Evolutionary conservation across 2,329 filamentous ascomycete genomes (phyloP), one percentile per base, ranked within the genome.

Genomic region (Coniosporium tulheliwenetii): DNA sequence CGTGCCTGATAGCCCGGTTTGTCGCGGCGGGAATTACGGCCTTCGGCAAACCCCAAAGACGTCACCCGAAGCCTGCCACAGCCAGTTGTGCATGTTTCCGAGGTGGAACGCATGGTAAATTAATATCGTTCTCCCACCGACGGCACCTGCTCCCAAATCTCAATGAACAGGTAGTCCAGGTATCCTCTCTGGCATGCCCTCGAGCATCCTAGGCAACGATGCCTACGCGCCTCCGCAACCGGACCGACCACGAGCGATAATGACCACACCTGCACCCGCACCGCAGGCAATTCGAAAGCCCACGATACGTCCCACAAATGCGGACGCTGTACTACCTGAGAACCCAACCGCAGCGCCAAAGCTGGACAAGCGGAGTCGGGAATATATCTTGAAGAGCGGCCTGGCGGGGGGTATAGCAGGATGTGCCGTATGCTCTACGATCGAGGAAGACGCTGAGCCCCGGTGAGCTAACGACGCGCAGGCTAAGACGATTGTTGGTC

Each of bases 401-500:
- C 64, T 93, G 30, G 89, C 91, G 2, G 91, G 91, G 38, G 91
- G 91, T 12, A 50, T 95, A 44, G 91, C 91, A 40, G 91, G 89
- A 48, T 94, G 86, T 65, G 86, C 85, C 48, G 86, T 94, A 75
- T 53, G 81, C 10, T 37, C 38, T 13, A 36, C 32, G 14, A 13
- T 39, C 7, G 26, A 10, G 8, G 31, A 7, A 41, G 5, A 4
- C 15, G 34, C 39, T 41, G 37, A 36, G 32, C 12, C 12, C 32
- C 32, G 3, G 14, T 35, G 12, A 15, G 34, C 39, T 42, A 45
- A 42, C 33, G 30, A 14, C 39, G 5, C 10, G 39, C 51, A 94
- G 86, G 91, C 83, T 45, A 98, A 98, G 70, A 95, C 89, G 0
- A 70, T 93, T 5, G 93, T 98, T 32, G 91, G 86, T 16, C 91